Evolutionary conservation across 345 rosid species (phyloP), one percentile per base, ranked within the genome.

Genomic region (Syzygium grande): DNA sequence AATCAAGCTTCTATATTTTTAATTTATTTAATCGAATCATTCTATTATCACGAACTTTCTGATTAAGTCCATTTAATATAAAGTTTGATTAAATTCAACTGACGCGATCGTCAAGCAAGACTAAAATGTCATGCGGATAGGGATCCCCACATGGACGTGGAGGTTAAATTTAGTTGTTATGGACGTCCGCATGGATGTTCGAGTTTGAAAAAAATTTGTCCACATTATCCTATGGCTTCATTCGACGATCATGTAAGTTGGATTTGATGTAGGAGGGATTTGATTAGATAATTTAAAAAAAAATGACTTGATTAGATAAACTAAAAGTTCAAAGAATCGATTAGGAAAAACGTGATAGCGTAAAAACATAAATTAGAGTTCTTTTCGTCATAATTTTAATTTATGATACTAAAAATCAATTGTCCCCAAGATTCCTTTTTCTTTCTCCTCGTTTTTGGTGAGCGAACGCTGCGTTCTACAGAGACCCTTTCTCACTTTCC

Each of bases 41-140:
- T 68, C 25, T 34, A 34, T 34, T 34, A 34, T 68, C 7, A 17
- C 22, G 23, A 34, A 2, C 43, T 9, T 68, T 68, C 0, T 17
- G 5, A 68, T 68, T 34, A 2, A 4, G 43, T 34, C 25, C 23
- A 1, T 19, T 68, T 6, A 34, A 19, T 68, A 34, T 15, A 34
- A 68, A 34, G 16, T 34, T 68, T 13, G 19, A 68, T 68, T 1
- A 19, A 68, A 30, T 30, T 65, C 10, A 65, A 29, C 5, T 15
- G 5, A 30, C 1, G 6, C 1, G 22, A 65, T 2, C 0, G 1
- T 7, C 5, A 21, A 15, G 21, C 23, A 9, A 16, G 1, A 5
- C 12, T 30, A 30, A 68, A 17, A 12, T 17, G 19, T 34, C 3
- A 17, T 9, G 6, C 11, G 1, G 6, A 16, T 16, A 17, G 19